Evolutionary conservation across 2,329 filamentous ascomycete species (phyloP).

Genomic region (Claviceps sp.): DNA sequence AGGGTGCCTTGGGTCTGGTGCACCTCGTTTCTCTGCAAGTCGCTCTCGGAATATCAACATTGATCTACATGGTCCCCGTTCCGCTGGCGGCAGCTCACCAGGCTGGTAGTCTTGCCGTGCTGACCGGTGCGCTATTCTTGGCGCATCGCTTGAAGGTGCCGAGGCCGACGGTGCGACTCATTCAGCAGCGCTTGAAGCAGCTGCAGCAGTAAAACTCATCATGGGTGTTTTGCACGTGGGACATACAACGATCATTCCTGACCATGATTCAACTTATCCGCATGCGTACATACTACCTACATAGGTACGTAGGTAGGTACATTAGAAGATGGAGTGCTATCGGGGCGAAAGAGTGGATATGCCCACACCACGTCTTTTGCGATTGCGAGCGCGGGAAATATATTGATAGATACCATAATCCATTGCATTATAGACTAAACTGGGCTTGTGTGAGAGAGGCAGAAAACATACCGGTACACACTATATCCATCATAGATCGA

Average conservation of each 20-base stretch:
- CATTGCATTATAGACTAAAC: no score
- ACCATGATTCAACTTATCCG: no score
- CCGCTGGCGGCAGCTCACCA: constrained; percentile 84
- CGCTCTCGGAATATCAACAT: constrained; percentile 72
- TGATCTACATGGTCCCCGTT: constrained; percentile 87
- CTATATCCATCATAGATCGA: not conserved
- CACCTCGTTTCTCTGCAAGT: constrained; percentile 76
- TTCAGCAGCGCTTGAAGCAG: constrained; percentile 37
- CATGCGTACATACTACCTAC: no score
- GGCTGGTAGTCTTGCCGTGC: constrained; percentile 71
- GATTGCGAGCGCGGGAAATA: no score
- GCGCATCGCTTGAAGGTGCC: constrained; percentile 68
- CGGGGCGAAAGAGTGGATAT: not conserved
- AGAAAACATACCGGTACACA: no score
- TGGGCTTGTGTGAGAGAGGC: no score
- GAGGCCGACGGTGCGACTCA: constrained; percentile 44
- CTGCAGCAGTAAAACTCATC: constrained; percentile 3
- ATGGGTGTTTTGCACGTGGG: no score
- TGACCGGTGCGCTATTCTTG: constrained; percentile 71
- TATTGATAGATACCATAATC: no score
- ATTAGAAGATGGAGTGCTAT: not conserved
- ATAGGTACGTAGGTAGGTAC: not conserved
- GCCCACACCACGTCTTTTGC: no score
- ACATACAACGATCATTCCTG: no score
- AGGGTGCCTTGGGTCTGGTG: constrained; percentile 64